Conservation (phyloP, 2,329 filamentous ascomycete genomes). For the Myriosclerotinia curreyana region DNA sequence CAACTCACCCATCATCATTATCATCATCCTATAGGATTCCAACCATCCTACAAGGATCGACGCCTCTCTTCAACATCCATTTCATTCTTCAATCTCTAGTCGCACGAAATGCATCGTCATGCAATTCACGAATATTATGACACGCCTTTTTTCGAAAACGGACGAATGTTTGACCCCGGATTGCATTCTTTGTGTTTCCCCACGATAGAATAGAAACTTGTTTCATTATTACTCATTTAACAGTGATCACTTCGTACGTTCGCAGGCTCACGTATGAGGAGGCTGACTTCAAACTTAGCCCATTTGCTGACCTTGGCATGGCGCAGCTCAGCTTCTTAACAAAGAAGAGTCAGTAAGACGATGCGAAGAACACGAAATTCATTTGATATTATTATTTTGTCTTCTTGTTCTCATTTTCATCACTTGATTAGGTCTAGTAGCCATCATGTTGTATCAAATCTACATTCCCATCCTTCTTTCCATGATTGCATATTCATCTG, state of each 20-base stretch:
- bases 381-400: neutral
- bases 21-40: constrained; percentile 7
- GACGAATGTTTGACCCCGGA: neutral
- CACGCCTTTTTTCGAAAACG: neutral
- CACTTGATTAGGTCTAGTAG: neutral
- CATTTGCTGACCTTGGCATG: constrained; percentile 5
- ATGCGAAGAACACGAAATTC: neutral
- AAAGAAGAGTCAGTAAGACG: neutral
- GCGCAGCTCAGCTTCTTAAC: neutral
- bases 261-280: neutral
- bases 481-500: neutral
- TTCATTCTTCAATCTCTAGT: neutral
- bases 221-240: neutral
- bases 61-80: neutral
- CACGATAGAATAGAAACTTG: neutral
- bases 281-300: neutral
- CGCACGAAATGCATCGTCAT: neutral
- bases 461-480: neutral
- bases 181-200: neutral
- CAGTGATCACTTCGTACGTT: no score
- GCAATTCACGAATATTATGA: neutral
- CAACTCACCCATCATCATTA: neutral
- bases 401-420: neutral
- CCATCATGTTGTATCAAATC: constrained; percentile 11
- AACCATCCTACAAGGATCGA: neutral